Conservation (phyloP, 768 basidiomycete species). For the Panellus pusillus region DNA sequence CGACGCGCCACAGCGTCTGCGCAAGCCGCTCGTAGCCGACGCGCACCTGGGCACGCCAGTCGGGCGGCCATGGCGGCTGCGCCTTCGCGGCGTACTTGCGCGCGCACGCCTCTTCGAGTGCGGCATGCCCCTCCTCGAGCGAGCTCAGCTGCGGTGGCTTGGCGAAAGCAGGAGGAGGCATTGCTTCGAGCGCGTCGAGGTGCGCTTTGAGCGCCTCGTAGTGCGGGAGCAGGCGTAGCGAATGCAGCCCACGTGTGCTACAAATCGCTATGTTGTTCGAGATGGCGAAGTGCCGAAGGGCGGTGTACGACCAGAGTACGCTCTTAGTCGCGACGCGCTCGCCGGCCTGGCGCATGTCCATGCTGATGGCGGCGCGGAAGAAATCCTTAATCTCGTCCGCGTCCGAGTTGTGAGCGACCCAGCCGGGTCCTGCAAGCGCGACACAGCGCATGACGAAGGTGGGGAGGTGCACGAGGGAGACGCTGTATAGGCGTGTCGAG, state of each 20-base stretch:
- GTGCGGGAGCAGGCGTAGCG: conserved; percentile 61
- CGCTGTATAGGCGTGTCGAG: conserved; percentile 65
- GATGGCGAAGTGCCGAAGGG: conserved; percentile 71
- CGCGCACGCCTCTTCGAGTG: conserved; percentile 66
- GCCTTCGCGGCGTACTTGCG: conserved; percentile 46
- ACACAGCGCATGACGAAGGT: conserved; percentile 67
- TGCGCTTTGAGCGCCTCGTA: conserved; percentile 60
- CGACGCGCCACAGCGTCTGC: conserved; percentile 69
- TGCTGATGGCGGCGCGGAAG: conserved; percentile 64
- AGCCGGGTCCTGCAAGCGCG: conserved; percentile 61
- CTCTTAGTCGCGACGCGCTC: conserved; percentile 80
- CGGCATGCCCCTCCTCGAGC: conserved; percentile 55
- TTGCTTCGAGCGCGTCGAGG: conserved; percentile 58
- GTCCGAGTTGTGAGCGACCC: conserved; percentile 68
- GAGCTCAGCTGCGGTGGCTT: conserved; percentile 69
- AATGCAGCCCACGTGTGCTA: conserved; percentile 63
- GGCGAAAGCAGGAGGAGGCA: conserved; percentile 55
- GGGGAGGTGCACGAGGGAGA: conserved; percentile 66
- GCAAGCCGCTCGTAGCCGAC: conserved; percentile 64
- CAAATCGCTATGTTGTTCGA: conserved; percentile 72
- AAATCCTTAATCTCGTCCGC: conserved; percentile 75
- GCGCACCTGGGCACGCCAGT: conserved; percentile 61
- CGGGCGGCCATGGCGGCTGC: conserved; percentile 48
- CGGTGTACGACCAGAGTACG: conserved; percentile 79
- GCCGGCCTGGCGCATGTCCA: conserved; percentile 78